phyloP scores from a whole-genome alignment of 257 asterid genomes.

The Solanum neorickii region DNA sequence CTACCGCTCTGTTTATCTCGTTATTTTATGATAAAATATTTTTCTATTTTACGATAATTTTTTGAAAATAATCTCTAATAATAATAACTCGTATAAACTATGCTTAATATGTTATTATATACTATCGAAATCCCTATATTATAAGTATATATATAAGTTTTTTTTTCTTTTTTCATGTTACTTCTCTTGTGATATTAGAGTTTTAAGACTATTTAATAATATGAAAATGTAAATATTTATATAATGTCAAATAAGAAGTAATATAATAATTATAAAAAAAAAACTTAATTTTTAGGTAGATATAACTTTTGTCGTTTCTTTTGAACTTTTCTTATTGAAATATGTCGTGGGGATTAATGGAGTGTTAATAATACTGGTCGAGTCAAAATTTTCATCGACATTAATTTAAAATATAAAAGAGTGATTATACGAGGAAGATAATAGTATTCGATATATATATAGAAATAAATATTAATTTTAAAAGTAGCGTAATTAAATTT shows the following conservation, averaged over 20 bases:
- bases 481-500: not conserved
- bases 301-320: not conserved
- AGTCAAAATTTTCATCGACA: rapidly evolving
- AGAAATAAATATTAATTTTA: not conserved
- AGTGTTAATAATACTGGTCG: not conserved
- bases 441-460: not conserved
- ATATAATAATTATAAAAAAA: too few species aligned
- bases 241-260: too few species aligned
- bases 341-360: not conserved
- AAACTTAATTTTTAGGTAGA: not conserved
- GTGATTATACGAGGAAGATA: not conserved
- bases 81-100: rapidly evolving
- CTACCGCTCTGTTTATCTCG: not conserved
- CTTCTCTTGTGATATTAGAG: not conserved
- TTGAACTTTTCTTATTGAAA: not conserved
- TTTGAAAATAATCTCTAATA: too few species aligned
- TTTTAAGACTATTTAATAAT: not conserved
- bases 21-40: not conserved
- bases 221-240: too few species aligned
- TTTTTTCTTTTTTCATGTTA: not conserved
- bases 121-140: not conserved
- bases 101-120: too few species aligned
- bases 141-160: too few species aligned
- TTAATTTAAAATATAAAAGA: not conserved
- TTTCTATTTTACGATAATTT: rapidly evolving